Base-by-base conservation (phyloP, 805 yeast species). In the Yamadazyma endophytica region DNA sequence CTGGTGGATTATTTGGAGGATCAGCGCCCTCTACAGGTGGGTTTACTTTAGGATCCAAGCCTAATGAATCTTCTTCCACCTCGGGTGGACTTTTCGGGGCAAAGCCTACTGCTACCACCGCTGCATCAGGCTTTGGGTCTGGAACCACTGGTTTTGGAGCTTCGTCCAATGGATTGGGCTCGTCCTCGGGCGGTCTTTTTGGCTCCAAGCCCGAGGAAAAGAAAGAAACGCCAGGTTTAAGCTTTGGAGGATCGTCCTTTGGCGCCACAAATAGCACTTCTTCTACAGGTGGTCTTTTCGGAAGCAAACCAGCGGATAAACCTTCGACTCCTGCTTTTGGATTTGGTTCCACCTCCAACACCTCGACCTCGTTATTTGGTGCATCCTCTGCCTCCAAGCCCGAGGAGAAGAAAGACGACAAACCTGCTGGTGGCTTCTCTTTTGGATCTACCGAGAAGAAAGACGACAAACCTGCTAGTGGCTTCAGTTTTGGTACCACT, bases 391-490 rank as follows among this genome's bases (percentile, higher is more conserved):
- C n/a, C n/a, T n/a, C 49, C 2, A 50, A 49, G 25, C 37, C 49
- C 14, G 58, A 43, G n/a, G 55, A 42, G 20, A 47, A 40, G 37
- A 46, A 42, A 24, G 56, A 50, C 5, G 46, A 40, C 11, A 50
- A 43, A 21, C 41, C 44, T 13, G 29, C 31, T 27, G 26, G 39
- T 21, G 52, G 54, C 2, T 49, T 53, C 26, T 34, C 50, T 3
- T 50, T 55, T 9, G 25, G 25, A 23, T 23, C 13, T 9, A 9
- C 13, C 11, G 36, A 33, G 12, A 38, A 35, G 31, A 35, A 35
- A 26, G 40, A 29, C n/a, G 33, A 35, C 13, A 35, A 47, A 42
- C 39, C 46, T 31, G 31, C 26, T 6, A 13, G 13, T 19, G n/a
- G n/a, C n/a, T n/a, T n/a, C n/a, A 8, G 13, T 11, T 23, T 23